Percentiles rank a stretch among this genome's conserved stretches.
Evolutionary conservation across 441 rosid genomes (phyloP).

Genomic region (Hypseocharis bilobata): DNA sequence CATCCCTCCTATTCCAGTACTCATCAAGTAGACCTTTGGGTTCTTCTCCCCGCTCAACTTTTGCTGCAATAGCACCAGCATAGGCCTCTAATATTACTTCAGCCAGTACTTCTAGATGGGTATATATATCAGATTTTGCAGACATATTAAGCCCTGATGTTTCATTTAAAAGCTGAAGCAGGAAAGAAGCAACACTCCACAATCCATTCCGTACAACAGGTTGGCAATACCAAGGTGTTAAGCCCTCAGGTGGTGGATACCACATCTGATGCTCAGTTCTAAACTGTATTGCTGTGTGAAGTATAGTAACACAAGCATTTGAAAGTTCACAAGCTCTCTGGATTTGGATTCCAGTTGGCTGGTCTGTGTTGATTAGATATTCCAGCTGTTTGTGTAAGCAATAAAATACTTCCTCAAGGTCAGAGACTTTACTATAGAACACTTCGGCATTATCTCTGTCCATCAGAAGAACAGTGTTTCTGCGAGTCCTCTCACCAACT

Average conservation of each 20-base stretch:
- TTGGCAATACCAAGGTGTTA: constrained; percentile 69
- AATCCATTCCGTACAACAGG: constrained; percentile 62
- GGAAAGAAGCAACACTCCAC: constrained; percentile 63
- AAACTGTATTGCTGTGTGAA: constrained; percentile 55
- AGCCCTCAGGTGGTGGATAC: constrained; percentile 88
- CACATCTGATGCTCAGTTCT: constrained; percentile 70
- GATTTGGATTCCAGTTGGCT: constrained; percentile 50
- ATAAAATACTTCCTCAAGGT: constrained; percentile 74
- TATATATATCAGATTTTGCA: constrained; percentile 47
- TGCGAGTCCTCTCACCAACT: constrained; percentile 82
- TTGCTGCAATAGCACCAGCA: constrained; percentile 60
- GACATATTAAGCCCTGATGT: constrained; percentile 47
- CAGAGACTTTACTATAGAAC: constrained; percentile 91
- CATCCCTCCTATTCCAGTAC: constrained; percentile 72
- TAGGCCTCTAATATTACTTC: constrained; percentile 69
- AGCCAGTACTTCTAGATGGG: constrained; percentile 52
- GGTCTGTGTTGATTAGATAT: constrained; percentile 53
- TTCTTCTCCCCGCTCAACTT: constrained; percentile 62
- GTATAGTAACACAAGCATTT: constrained; percentile 55
- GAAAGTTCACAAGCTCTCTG: constrained; percentile 72
- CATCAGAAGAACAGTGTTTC: constrained; percentile 86
- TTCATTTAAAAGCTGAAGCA: constrained; percentile 56
- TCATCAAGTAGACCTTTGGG: constrained; percentile 57
- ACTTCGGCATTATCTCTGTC: constrained; percentile 97
- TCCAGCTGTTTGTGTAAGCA: constrained; percentile 65